phyloP scores from a whole-genome alignment of 768 basidiomycete genomes.

The Amanita subjunquillea region DNA sequence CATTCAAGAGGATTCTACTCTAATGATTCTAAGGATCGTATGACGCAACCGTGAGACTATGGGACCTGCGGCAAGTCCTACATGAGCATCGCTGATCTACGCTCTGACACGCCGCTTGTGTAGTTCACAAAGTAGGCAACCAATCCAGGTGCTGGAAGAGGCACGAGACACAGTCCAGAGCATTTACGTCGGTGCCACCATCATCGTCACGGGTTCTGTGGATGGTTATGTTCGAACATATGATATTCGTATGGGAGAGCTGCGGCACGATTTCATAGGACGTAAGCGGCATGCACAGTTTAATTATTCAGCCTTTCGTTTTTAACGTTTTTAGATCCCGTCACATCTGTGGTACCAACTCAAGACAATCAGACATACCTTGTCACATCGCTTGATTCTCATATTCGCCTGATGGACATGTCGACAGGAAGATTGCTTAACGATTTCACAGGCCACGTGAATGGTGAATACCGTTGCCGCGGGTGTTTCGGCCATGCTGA shows the following conservation, averaged over 20 bases:
- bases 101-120: background rate
- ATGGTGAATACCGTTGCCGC: slow-evolving; percentile 67
- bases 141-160: slow-evolving; percentile 88
- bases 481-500: slow-evolving; percentile 81
- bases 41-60: slow-evolving; percentile 83
- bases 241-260: slow-evolving; percentile 88
- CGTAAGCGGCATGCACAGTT: slow-evolving; percentile 38
- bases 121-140: slow-evolving; percentile 67
- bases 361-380: slow-evolving; percentile 74
- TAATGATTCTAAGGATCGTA: slow-evolving; percentile 56
- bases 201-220: slow-evolving; percentile 74
- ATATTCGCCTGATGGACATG: slow-evolving; percentile 79
- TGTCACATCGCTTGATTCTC: slow-evolving; percentile 76
- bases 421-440: slow-evolving; percentile 77
- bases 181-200: slow-evolving; percentile 54
- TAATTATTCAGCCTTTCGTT: slow-evolving; percentile 1
- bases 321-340: slow-evolving; percentile 49
- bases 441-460: slow-evolving; percentile 70
- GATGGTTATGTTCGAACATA: slow-evolving; percentile 92
- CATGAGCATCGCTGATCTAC: background rate
- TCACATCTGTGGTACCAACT: slow-evolving; percentile 75
- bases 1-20: background rate
- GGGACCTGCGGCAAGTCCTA: slow-evolving; percentile 72
- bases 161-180: slow-evolving; percentile 82
- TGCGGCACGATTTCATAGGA: slow-evolving; percentile 84